phyloP scores from a whole-genome alignment of 2,329 filamentous ascomycete genomes.

The Fusarium aywerte region DNA sequence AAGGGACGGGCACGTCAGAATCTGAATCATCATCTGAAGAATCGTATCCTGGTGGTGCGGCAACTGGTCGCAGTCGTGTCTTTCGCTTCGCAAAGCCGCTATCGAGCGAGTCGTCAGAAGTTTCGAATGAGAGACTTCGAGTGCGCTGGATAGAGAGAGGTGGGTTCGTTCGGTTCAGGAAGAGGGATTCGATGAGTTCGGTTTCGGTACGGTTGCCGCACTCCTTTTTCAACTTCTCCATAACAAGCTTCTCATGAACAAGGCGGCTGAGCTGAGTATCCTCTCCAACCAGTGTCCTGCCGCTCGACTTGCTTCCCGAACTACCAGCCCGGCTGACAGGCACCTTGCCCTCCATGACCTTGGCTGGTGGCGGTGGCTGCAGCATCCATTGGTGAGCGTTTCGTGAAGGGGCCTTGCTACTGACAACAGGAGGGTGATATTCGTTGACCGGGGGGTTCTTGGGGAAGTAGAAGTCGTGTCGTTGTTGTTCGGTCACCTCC shows the following conservation, averaged over 20 bases:
- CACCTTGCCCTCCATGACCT: conserved; percentile 89
- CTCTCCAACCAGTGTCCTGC: conserved; percentile 56
- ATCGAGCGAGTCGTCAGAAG: conserved; percentile 51
- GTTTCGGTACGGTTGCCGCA: conserved; percentile 55
- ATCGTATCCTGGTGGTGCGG: conserved; percentile 47
- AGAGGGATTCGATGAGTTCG: conserved; percentile 58
- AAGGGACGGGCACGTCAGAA: conserved; percentile 39
- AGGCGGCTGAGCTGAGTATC: conserved; percentile 57
- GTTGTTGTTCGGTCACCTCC: conserved; percentile 61
- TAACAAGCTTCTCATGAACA: conserved; percentile 58
- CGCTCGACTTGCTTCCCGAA: conserved; percentile 62
- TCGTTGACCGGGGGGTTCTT: conserved; percentile 83
- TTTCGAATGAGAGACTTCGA: conserved; percentile 54
- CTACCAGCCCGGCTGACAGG: conserved; percentile 72
- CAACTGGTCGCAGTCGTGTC: conserved; percentile 45
- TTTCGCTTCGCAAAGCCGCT: conserved; percentile 45
- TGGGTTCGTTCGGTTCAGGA: conserved; percentile 49
- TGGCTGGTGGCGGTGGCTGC: conserved; percentile 88
- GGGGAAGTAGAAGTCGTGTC: conserved; percentile 70
- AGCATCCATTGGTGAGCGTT: conserved; percentile 90
- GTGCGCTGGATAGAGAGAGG: conserved; percentile 50
- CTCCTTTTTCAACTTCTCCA: conserved; percentile 58
- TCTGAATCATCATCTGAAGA: conserved; percentile 53
- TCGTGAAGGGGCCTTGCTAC: conserved; percentile 74
- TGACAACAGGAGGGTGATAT: conserved; percentile 85